Base-by-base conservation (phyloP, 345 rosid genomes). In the Dipteronia sinensis region DNA sequence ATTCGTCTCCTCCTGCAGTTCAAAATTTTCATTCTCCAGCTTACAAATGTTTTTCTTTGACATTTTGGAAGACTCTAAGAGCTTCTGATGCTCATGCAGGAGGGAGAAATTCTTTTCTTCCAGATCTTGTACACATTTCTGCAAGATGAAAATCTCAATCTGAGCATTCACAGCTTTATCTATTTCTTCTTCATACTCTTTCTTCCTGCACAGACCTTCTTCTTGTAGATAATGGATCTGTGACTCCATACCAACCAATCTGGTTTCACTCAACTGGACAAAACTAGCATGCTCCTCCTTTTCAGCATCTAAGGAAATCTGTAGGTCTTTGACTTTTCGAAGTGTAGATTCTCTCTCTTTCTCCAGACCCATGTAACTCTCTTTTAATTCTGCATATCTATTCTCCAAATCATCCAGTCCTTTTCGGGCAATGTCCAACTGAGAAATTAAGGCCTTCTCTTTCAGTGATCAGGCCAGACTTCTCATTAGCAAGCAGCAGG, bases 61-160 rank as follows among this genome's bases (percentile, higher is more conserved):
- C 79, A 81, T 79, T 64, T 86, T 81, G 51, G 94, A 87, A 71
- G 88, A 90, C 67, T 87, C 87, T 78, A 82, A 73, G 65, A 91
- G 88, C 72, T 86, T 86, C 79, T 83, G 84, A 79, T 81, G 85
- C 86, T 93, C 90, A 44, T 81, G 74, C 67, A 87, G 76, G 22
- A 94, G 87, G 70, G 88, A 86, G 75, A 83, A 76, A 65, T 86
- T 89, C 76, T 84, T 88, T 81, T 87, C 94, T 80, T 88, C 88
- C 82, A 91, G 84, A 47, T 90, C 94, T 80, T 81, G 86, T 23
- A 90, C 71, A 78, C 85, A 91, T 81, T 86, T 85, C 82, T 88
- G 89, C 88, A 90, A 87, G 82, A 93, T 78, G 74, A 93, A 89
- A 79, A 86, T 90, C 82, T 93, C 92, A 58, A 88, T 78, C 85